Percentiles rank a stretch among this genome's conserved stretches.
These are phyloP conservation scores for Capsella rubella DNA, from an alignment of 441 rosid species.

Conservation along the genomic window DNA sequence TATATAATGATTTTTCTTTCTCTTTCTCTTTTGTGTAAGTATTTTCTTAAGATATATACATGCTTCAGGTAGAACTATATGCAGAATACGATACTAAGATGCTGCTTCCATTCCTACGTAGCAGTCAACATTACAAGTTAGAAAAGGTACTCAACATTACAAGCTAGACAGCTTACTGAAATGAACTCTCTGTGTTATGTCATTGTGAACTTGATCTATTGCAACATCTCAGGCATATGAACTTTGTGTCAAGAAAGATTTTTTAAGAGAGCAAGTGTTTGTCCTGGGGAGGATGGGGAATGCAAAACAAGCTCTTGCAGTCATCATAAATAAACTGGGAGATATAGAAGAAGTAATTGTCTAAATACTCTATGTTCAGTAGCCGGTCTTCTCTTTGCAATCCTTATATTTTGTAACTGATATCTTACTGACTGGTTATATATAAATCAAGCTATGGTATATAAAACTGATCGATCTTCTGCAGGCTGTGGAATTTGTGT, in stretches of 20 bases:
- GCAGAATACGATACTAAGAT: slow-evolving; percentile 93
- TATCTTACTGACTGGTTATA: slow-evolving; percentile 10
- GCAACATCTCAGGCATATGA: slow-evolving; percentile 81
- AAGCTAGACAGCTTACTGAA: slow-evolving; percentile 34
- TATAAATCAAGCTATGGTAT: slow-evolving; percentile 11
- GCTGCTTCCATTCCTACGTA: slow-evolving; percentile 98
- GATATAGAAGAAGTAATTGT: slow-evolving; percentile 91
- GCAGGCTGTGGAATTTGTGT: slow-evolving; percentile 99
- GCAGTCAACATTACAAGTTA: slow-evolving; percentile 96
- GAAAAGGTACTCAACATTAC: slow-evolving; percentile 76
- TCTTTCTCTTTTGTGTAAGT: slow-evolving; percentile 11
- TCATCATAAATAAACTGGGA: slow-evolving; percentile 88
- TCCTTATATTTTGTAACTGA: slow-evolving; percentile 23
- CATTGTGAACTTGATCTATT: slow-evolving; percentile 42
- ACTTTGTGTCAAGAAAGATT: slow-evolving; percentile 78
- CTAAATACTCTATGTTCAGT: slow-evolving; percentile 29
- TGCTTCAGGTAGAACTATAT: slow-evolving; percentile 85
- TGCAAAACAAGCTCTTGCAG: slow-evolving; percentile 84
- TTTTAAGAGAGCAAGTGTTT: slow-evolving; percentile 94
- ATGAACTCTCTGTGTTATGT: slow-evolving; percentile 25
- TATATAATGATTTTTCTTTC: slow-evolving; percentile 1
- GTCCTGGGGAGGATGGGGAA: slow-evolving; percentile 99
- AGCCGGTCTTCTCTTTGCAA: slow-evolving; percentile 15
- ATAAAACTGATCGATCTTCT: slow-evolving; percentile 32
- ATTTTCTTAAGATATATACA: slow-evolving; percentile 9